Base-by-base conservation (phyloP, 2,329 filamentous ascomycete genomes). In the Aureobasidium zeae region DNA sequence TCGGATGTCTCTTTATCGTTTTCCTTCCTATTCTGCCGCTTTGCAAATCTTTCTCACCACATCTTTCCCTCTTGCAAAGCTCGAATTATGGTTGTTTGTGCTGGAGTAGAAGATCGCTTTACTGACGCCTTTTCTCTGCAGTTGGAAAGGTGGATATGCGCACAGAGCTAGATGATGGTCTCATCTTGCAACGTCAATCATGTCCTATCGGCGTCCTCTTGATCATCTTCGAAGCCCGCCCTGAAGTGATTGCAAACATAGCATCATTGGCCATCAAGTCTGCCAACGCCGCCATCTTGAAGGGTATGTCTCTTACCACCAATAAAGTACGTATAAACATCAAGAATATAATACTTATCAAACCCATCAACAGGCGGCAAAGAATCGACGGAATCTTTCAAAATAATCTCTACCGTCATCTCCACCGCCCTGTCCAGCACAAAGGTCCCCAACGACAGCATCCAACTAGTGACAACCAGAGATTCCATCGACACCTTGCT, bases 211-310 rank as follows among this genome's bases (percentile, higher is more conserved):
- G 91, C 48, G 88, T 96, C n/a, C 76, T 98, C 30, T 76, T 98
- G 53, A 91, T 98, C 65, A 96, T 98, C 58, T 98, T 98, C 59
- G 91, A 98, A 67, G 91, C 91, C 25, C 83, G 91, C 6, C 91
- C 91, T 5, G 91, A 98, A 66, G 91, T 98, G 52, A 95, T 98
- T 58, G 91, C 89, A 59, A 98, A 98, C 64, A 96, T 98, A 58
- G 87, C 91, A 50, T 86, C 88, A 3, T 73, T 98, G 17, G 88
- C 91, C 26, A 85, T 98, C 64, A 98, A 98, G 63, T 96, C 89
- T 10, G 91, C 87, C 56, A 98, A 98, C 63, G 84, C 91, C 25
- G 91, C 88, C 39, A 96, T 98, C 56, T 71, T 98, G 49, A 98
- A 98, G 72, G 89, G 80, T 74, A 55, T 9, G 49, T 31, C 4